Evolutionary conservation across 306 rosid species (phyloP), one percentile per base, ranked within the genome.

Genomic region (Corylus avellana): DNA sequence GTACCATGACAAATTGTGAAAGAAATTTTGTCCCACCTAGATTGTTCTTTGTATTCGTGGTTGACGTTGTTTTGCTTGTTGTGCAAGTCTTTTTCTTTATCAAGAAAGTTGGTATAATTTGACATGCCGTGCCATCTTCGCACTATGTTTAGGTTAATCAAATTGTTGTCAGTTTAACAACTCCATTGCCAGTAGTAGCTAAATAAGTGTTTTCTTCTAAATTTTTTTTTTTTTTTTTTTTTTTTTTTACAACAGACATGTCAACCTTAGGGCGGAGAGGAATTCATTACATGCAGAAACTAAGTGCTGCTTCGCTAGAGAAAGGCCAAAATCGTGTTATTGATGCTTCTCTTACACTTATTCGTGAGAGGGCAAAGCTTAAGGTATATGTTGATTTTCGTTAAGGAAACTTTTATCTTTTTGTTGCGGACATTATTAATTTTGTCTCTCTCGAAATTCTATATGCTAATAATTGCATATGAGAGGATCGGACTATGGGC

Each of bases 341-440:
- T 20, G 98, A 93, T 81, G 99, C 98, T 75, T 95, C 99, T 64
- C 97, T 95, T 55, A 95, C 99, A 3, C 96, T 95, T 47, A 95
- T 95, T 82, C 91, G 98, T 39, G 99, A 95, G 82, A 91, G 98
- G 73, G 97, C 98, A 29, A 95, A 90, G 86, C 97, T 95, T 47
- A 90, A 93, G 99, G 98, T 88, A 84, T 72, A 53, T 61, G 66
- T 61, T 73, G 59, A 35, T 47, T 73, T 22, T 69, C 70, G n/a
- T 76, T 13, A 11, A 5, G 16, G 74, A 50, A 42, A 1, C 6
- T 57, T 71, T 54, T 27, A 50, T 44, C 70, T 18, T 55, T 73
- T 47, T 74, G 4, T 71, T 11, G 42, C 25, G 47, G 32, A 53
- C 39, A 13, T 72, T 78, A 20, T 62, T 12, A 42, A 54, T 32